These are phyloP conservation scores for Epichloe typhina DNA, from an alignment of 2,329 filamentous ascomycete genomes.

Conservation along the genomic window DNA sequence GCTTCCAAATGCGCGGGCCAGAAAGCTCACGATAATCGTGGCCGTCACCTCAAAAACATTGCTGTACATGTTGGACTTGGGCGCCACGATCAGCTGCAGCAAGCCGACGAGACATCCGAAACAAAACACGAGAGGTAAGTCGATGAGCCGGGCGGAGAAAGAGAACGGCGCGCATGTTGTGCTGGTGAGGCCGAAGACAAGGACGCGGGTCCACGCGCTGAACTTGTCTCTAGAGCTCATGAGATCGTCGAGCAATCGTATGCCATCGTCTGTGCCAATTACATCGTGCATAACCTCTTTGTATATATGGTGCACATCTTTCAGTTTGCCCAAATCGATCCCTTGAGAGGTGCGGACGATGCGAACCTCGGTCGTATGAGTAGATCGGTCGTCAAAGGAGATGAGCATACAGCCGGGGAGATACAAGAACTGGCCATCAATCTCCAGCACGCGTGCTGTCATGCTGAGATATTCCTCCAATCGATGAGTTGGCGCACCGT, in stretches of 20 bases:
- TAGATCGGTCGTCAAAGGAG: conserved; percentile 62
- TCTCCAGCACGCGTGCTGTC: conserved; percentile 70
- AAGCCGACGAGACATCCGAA: conserved; percentile 58
- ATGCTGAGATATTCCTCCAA: conserved; percentile 82
- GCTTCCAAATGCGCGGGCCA: conserved; percentile 50
- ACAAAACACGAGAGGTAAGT: conserved; percentile 58
- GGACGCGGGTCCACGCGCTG: conserved; percentile 37
- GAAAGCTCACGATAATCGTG: conserved; percentile 47
- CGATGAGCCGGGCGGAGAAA: conserved; percentile 56
- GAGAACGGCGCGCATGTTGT: conserved; percentile 62
- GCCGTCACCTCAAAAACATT: conserved; percentile 54
- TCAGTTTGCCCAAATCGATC: conserved; percentile 47
- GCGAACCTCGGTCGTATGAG: conserved; percentile 54
- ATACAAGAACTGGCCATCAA: conserved; percentile 80
- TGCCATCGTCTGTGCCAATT: conserved; percentile 45
- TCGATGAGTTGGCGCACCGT: conserved; percentile 79
- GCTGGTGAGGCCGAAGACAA: conserved; percentile 60
- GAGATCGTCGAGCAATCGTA: conserved; percentile 37
- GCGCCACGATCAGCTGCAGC: conserved; percentile 56
- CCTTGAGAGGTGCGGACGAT: conserved; percentile 46
- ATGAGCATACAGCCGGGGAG: conserved; percentile 87
- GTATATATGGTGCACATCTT: conserved; percentile 48
- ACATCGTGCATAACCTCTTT: conserved; percentile 52
- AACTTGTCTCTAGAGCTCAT: conserved; percentile 44
- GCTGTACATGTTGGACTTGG: conserved; percentile 52